These are phyloP conservation scores for Quambalaria eucalypti DNA, from an alignment of 1,284 basidiomycete species.

Conservation along the genomic window DNA sequence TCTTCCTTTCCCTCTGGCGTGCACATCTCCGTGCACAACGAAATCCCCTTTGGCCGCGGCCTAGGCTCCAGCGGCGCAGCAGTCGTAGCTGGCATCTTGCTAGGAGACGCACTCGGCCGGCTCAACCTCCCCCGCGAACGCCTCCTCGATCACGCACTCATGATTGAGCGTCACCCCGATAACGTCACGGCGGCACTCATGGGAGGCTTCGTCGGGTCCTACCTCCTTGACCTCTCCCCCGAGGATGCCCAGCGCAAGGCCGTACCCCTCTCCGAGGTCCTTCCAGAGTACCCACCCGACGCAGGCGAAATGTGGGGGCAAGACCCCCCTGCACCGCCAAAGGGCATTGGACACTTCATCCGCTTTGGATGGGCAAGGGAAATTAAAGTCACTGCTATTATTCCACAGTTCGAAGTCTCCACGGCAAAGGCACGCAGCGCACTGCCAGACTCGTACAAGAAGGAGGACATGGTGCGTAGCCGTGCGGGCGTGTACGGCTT, in stretches of 20 bases:
- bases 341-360: conserved; percentile 88
- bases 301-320: conserved; percentile 82
- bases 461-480: conserved; percentile 75
- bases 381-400: conserved; percentile 88
- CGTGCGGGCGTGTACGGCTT: too few species aligned
- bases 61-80: conserved; percentile 95
- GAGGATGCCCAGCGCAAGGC: conserved; percentile 60
- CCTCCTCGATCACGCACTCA: conserved; percentile 88
- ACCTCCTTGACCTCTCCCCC: conserved; percentile 69
- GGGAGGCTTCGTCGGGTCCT: conserved; percentile 96
- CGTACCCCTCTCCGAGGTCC: conserved; percentile 88
- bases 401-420: conserved; percentile 90
- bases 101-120: conserved; percentile 73
- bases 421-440: conserved; percentile 89
- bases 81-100: conserved; percentile 86
- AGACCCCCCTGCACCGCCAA: conserved; percentile 75
- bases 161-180: conserved; percentile 98
- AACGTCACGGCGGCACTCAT: conserved; percentile 96
- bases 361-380: conserved; percentile 76
- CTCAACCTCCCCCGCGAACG: conserved; percentile 64
- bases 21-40: conserved; percentile 70
- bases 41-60: conserved; percentile 94
- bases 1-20: conserved; percentile 59
- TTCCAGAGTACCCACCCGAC: conserved; percentile 90
- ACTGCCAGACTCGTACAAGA: conserved; percentile 70